Evolutionary conservation across 306 rosid genomes (phyloP).

Genomic region (Neltuma alba): DNA sequence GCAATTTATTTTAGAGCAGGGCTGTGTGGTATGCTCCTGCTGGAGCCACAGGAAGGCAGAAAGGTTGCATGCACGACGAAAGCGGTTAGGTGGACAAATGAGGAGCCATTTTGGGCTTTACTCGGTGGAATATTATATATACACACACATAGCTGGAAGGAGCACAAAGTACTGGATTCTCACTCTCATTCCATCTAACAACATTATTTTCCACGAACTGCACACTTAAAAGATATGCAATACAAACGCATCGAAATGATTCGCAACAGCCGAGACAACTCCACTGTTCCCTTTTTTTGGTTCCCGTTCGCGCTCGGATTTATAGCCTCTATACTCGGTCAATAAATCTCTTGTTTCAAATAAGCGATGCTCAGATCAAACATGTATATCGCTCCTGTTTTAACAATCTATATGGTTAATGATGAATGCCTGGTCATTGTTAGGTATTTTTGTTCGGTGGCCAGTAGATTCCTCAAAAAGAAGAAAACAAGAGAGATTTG

Average conservation of each 20-base stretch:
- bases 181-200: neutral
- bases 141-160: neutral
- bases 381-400: neutral
- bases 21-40: neutral
- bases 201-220: neutral
- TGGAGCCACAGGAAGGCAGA: neutral
- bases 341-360: neutral
- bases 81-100: neutral
- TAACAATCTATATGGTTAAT: neutral
- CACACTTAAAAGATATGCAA: neutral
- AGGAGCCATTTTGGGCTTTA: no score
- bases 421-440: neutral
- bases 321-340: neutral
- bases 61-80: neutral
- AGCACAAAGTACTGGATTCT: neutral
- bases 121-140: no score
- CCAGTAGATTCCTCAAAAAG: neutral
- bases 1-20: neutral
- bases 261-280: neutral
- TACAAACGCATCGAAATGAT: neutral
- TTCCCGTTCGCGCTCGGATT: neutral
- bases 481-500: neutral
- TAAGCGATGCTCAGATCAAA: neutral
- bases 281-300: no score
- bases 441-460: constrained; percentile 22